phyloP scores from a whole-genome alignment of 176 grass and related monocot genomes.

The Metroxylon sagu region DNA sequence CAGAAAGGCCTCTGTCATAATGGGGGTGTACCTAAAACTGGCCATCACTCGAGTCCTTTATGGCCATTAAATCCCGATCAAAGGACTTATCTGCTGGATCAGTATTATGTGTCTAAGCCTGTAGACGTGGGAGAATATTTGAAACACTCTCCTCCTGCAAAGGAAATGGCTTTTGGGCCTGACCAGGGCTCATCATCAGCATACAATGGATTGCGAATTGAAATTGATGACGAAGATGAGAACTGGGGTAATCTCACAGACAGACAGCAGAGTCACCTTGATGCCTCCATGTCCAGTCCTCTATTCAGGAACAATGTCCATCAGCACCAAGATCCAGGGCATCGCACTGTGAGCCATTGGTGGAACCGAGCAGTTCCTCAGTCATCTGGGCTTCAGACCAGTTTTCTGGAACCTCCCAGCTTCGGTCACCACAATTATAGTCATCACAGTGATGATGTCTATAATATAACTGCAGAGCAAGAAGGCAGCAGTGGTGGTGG shows the following conservation, averaged over 20 bases:
- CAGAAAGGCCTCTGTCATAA: slow-evolving; percentile 32
- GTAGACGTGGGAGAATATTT: slow-evolving; percentile 13
- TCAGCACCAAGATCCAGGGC: slow-evolving; percentile 13
- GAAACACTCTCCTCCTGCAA: slow-evolving; percentile 23
- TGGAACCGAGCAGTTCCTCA: slow-evolving; percentile 25
- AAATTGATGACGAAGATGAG: slow-evolving; percentile 29
- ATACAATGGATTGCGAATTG: slow-evolving; percentile 25
- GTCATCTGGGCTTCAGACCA: slow-evolving; percentile 24
- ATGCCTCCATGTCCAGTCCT: slow-evolving; percentile 56
- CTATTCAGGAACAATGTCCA: slow-evolving; percentile 30
- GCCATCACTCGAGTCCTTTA: no score
- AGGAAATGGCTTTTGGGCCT: slow-evolving; percentile 8
- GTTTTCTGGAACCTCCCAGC: slow-evolving; percentile 57
- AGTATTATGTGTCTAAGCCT: slow-evolving; percentile 60
- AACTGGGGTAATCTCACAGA: slow-evolving; percentile 22
- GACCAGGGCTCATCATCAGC: background rate
- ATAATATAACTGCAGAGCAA: slow-evolving; percentile 24
- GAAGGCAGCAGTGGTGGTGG: slow-evolving; percentile 11
- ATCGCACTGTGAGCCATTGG: slow-evolving; percentile 26
- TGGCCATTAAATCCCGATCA: no score
- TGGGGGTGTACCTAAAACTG: no score
- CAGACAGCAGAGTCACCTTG: slow-evolving; percentile 44
- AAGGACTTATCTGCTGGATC: slow-evolving; percentile 44
- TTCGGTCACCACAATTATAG: slow-evolving; percentile 28
- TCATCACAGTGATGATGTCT: slow-evolving; percentile 25